Evolutionary conservation across 495 filamentous ascomycete species (phyloP).

Genomic region (Pyronema domesticum): DNA sequence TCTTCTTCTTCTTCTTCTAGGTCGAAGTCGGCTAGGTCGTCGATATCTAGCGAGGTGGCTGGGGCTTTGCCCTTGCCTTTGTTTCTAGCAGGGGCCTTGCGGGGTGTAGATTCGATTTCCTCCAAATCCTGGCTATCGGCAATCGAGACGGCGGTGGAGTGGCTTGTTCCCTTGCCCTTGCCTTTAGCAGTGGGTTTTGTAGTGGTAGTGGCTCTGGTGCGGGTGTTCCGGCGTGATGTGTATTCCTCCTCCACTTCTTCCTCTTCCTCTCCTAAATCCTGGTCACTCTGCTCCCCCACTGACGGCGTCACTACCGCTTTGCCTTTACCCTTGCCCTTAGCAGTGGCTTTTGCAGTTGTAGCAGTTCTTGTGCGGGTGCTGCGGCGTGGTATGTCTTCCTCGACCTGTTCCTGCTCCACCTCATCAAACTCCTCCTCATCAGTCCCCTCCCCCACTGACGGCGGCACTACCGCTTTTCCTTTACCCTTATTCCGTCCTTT

Average conservation of each 20-base stretch:
- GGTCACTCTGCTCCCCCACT: not conserved
- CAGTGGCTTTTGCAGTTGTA: not conserved
- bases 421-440: too few relatives aligned
- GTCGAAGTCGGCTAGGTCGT: not conserved
- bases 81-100: not conserved
- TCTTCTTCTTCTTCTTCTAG: not conserved
- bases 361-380: too few relatives aligned
- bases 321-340: not conserved
- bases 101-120: not conserved
- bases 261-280: too few relatives aligned
- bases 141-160: not conserved
- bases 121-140: constrained; percentile 5
- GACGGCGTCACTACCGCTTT: not conserved
- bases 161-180: not conserved
- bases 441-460: not conserved
- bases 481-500: not conserved
- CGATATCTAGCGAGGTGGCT: not conserved
- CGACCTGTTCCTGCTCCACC: too few relatives aligned
- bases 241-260: too few relatives aligned
- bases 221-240: too few relatives aligned
- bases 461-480: not conserved
- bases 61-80: constrained; percentile 6
- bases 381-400: too few relatives aligned
- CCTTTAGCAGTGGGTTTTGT: not conserved
- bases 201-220: too few relatives aligned